Base-by-base conservation (phyloP, 83 land plant species). In the Diphasiastrum complanatum region DNA sequence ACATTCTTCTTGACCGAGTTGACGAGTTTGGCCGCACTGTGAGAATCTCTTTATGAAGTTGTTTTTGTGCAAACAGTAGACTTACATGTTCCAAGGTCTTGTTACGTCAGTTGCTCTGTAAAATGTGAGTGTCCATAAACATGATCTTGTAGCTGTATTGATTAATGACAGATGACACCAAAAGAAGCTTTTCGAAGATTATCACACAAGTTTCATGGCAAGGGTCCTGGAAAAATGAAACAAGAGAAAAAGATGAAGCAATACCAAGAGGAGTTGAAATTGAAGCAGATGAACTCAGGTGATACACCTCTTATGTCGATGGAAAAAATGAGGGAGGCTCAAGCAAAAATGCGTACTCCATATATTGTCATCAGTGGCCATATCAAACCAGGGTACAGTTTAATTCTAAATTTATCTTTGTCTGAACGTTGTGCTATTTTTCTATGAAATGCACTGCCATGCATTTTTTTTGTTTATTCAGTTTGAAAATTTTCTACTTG, bases 1-100 rank as follows among this genome's bases (percentile, higher is more conserved):
- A 91, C 54, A 82, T 95, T 31, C 77, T 70, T 2, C 74, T 95
- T 67, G 97, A 95, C 58, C 79, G 97, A 45, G 74, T 79, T 30
- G 99, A 95, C 71, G 99, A 95, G 66, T 95, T 85, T 79, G 99
- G 99, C 3, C 79, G 97, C 2, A 82, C 83, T 63, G 97, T 91
- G 78, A 79, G 96, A 75, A 1, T 41, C 25, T 57, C 26, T 27
- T 16, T 61, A n/a, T 45, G 5, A 33, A 62, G 31, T 19, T 27
- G 33, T 38, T 14, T 10, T 54, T 64, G 55, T 59, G 27, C 4
- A 33, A 16, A 30, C 4, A 28, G 5, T 27, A 33, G 33, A 12
- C 31, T 41, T 66, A 11, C 35, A n/a, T n/a, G n/a, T n/a, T n/a
- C n/a, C n/a, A n/a, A n/a, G n/a, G n/a, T n/a, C n/a, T n/a, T n/a